Conservation (phyloP, 768 basidiomycete species). For the Cystofilobasidium ferigula region DNA sequence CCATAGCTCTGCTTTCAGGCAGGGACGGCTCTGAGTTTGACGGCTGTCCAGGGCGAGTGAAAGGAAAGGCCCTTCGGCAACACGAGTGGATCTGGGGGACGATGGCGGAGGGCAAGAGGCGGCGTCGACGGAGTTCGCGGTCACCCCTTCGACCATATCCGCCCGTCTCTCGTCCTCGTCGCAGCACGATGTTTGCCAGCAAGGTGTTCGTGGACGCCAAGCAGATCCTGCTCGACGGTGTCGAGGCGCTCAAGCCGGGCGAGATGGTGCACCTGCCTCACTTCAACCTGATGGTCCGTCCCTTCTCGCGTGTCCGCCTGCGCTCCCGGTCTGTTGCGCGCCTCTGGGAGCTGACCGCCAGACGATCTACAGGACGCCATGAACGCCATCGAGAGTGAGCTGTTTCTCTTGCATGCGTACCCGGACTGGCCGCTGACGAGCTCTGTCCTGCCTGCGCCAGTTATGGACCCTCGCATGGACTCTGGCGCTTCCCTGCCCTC, state of each 20-base stretch:
- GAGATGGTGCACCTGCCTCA: constrained; percentile 56
- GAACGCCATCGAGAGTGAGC: constrained; percentile 66
- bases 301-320: neutral
- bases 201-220: constrained; percentile 14
- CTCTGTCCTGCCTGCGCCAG: constrained; percentile 41
- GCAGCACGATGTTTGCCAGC: neutral
- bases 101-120: too few relatives aligned
- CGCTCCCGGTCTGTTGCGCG: neutral
- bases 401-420: constrained; percentile 35
- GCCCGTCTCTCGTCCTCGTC: too few relatives aligned
- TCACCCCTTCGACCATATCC: too few relatives aligned
- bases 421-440: constrained; percentile 5
- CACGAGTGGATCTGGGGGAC: too few relatives aligned
- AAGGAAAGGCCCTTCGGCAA: too few relatives aligned
- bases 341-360: neutral
- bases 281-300: constrained; percentile 50
- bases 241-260: constrained; percentile 53
- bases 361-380: constrained; percentile 55
- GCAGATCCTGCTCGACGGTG: constrained; percentile 25
- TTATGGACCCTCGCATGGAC: constrained; percentile 81
- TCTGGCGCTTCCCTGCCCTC: constrained; percentile 48
- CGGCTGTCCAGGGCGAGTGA: too few relatives aligned
- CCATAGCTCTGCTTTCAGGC: too few relatives aligned
- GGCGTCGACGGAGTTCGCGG: too few relatives aligned
- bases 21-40: too few relatives aligned